Conservation (phyloP, 306 rosid genomes). For the Hippophae tibetana region DNA sequence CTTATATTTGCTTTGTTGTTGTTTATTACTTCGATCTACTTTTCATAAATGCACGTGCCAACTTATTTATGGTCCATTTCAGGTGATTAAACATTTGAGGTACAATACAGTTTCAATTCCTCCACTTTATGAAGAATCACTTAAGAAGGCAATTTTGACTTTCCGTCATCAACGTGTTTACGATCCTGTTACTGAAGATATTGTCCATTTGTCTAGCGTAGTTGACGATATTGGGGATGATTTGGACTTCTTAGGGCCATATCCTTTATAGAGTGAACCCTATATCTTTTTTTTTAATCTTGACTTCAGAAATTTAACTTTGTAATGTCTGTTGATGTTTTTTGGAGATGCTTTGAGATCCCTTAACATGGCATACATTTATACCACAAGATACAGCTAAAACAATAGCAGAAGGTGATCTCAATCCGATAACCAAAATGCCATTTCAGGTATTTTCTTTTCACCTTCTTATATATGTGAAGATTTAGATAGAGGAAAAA, state of each 20-base stretch:
- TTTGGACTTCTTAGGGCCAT: conserved; percentile 87
- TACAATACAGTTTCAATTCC: conserved; percentile 73
- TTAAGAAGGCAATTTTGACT: conserved; percentile 76
- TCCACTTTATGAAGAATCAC: conserved; percentile 69
- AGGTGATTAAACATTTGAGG: conserved; percentile 82
- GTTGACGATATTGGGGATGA: conserved; percentile 42
- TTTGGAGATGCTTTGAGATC: conserved; percentile 1
- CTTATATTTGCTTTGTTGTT: not conserved
- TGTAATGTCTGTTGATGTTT: not conserved
- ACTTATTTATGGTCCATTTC: conserved; percentile 23
- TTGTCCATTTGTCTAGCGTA: conserved; percentile 53
- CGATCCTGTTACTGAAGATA: conserved; percentile 54
- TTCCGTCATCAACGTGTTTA: conserved; percentile 82
- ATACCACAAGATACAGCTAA: conserved; percentile 60
- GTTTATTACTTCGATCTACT: not conserved
- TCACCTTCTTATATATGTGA: conserved; percentile 1
- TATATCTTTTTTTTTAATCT: conserved; percentile 3
- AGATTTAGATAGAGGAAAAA: too few species aligned
- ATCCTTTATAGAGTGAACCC: conserved; percentile 43
- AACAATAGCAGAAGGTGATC: conserved; percentile 83
- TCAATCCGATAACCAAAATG: conserved; percentile 76
- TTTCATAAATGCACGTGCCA: conserved; percentile 13
- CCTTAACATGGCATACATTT: conserved; percentile 62
- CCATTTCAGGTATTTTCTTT: conserved; percentile 54
- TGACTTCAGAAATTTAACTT: conserved; percentile 6